A percentile compares a stretch with the other conserved stretches of the same genome.
These are phyloP conservation scores for Abrus pulchellus DNA, from an alignment of 306 rosid genomes.

Conservation along the genomic window DNA sequence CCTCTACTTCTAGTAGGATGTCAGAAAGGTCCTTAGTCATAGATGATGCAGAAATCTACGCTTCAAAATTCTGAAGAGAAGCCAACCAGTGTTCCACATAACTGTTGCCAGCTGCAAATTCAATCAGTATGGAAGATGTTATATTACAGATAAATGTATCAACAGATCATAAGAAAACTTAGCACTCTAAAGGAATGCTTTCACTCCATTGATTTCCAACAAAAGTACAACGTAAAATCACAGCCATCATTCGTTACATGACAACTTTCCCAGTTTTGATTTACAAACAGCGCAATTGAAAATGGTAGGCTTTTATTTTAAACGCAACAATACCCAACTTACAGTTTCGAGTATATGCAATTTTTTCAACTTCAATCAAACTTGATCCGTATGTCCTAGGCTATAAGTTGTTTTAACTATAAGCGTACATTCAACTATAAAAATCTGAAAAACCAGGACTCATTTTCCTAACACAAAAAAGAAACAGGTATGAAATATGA, in stretches of 20 bases:
- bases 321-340: constrained; percentile 26
- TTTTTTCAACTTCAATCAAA: constrained; percentile 33
- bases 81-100: constrained; percentile 76
- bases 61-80: constrained; percentile 67
- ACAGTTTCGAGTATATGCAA: constrained; percentile 11
- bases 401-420: background rate
- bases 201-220: constrained; percentile 22
- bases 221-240: background rate
- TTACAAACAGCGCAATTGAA: constrained; percentile 35
- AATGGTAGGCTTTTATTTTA: constrained; percentile 22
- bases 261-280: constrained; percentile 28
- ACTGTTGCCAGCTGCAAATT: constrained; percentile 72
- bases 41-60: constrained; percentile 45
- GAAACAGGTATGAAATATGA: constrained; percentile 11
- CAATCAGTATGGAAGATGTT: constrained; percentile 30
- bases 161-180: constrained; percentile 8
- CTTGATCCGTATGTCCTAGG: constrained; percentile 10
- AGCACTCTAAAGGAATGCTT: constrained; percentile 9
- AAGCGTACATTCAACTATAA: constrained; percentile 7
- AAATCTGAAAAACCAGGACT: background rate
- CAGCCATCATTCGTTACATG: background rate
- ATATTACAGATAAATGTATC: constrained; percentile 4
- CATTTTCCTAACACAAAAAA: constrained; percentile 9
- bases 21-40: constrained; percentile 42
- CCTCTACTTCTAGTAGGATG: constrained; percentile 36